phyloP scores from a whole-genome alignment of 441 rosid genomes.

The Gossypium schwendimanii region DNA sequence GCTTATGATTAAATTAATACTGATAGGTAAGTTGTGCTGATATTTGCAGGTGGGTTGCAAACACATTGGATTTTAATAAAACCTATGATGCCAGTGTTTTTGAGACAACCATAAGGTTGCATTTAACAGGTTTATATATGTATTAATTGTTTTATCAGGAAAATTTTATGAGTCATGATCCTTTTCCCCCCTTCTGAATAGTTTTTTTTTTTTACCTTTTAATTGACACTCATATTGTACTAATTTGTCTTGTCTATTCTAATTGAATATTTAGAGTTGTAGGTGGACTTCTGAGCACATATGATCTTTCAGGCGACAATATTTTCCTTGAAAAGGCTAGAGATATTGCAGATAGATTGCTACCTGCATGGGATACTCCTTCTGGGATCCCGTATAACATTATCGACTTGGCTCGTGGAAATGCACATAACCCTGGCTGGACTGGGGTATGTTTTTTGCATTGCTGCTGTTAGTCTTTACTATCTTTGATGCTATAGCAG shows the following conservation, averaged over 20 bases:
- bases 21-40: neutral
- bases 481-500: neutral
- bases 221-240: neutral
- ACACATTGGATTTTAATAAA: conserved; percentile 83
- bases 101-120: conserved; percentile 99
- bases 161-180: neutral
- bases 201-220: neutral
- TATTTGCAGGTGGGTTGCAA: conserved; percentile 87
- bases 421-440: conserved; percentile 84
- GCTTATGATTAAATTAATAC: neutral
- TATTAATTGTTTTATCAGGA: conserved; percentile 8
- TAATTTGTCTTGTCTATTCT: conserved; percentile 2
- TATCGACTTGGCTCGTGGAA: conserved; percentile 77
- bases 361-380: conserved; percentile 87
- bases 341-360: conserved; percentile 90
- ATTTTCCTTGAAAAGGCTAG: conserved; percentile 85
- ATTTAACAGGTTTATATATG: conserved; percentile 58
- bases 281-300: conserved; percentile 95
- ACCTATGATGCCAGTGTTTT: conserved; percentile 89
- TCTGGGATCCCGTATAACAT: conserved; percentile 84
- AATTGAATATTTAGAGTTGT: conserved; percentile 61
- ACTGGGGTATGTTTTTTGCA: conserved; percentile 64
- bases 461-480: neutral
- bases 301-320: conserved; percentile 87
- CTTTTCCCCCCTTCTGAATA: neutral